These are phyloP conservation scores for Lavandula angustifolia DNA, from an alignment of 257 asterid species.

Conservation along the genomic window DNA sequence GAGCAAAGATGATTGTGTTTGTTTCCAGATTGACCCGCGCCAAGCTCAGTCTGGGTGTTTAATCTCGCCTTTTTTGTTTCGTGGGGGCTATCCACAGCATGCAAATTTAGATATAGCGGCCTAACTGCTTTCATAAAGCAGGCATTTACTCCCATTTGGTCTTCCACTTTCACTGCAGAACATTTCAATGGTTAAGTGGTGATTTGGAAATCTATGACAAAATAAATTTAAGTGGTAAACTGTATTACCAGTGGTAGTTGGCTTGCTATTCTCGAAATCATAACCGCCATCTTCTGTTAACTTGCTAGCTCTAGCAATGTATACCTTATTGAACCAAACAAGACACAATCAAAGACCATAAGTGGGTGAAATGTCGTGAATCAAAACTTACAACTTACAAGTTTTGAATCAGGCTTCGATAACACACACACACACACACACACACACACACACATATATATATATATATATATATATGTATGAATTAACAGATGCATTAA, in stretches of 20 bases:
- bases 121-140: constrained; percentile 20
- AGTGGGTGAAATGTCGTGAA: neutral
- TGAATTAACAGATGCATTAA: neutral
- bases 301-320: constrained; percentile 45
- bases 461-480: neutral
- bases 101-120: constrained; percentile 20
- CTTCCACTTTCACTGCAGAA: constrained; percentile 34
- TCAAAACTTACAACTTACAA: constrained; percentile 10
- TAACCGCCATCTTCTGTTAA: constrained; percentile 51
- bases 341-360: constrained; percentile 17
- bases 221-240: constrained; percentile 7
- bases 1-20: constrained; percentile 28
- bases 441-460: too few relatives aligned
- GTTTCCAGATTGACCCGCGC: constrained; percentile 27
- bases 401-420: neutral
- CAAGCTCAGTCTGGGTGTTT: constrained; percentile 20
- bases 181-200: neutral
- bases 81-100: constrained; percentile 21
- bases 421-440: too few relatives aligned
- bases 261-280: constrained; percentile 36
- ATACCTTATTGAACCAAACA: constrained; percentile 48
- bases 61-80: constrained; percentile 27
- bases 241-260: constrained; percentile 30
- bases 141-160: constrained; percentile 30
- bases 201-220: neutral